These are phyloP conservation scores for Nannochloropsis salina DNA, from an alignment of 108 stramenopile species.

Conservation along the genomic window DNA sequence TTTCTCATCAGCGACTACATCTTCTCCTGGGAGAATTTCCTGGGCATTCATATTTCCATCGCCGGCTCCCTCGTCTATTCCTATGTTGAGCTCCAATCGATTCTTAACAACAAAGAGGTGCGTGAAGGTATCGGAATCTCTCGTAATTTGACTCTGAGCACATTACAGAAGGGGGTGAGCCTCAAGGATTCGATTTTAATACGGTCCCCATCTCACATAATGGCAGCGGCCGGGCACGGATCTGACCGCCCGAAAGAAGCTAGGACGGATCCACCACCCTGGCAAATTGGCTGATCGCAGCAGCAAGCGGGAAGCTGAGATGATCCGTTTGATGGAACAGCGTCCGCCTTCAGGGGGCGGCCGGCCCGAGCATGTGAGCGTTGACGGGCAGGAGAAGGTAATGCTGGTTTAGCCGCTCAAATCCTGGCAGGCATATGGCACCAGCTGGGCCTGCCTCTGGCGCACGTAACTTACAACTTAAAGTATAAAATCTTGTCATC, in stretches of 20 bases:
- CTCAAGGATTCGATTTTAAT: no score
- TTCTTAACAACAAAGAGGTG: constrained; percentile 17
- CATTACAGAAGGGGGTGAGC: no score
- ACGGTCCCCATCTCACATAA: no score
- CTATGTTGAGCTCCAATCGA: constrained; percentile 34
- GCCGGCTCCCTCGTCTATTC: constrained; percentile 41
- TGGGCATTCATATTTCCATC: constrained; percentile 47
- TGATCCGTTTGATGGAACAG: neutral
- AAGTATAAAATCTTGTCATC: no score
- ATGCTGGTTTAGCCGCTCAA: no score
- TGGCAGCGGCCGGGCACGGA: neutral
- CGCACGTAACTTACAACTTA: no score
- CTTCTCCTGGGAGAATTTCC: constrained; percentile 44
- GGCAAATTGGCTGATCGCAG: neutral
- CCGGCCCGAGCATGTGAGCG: neutral
- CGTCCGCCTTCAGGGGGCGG: neutral
- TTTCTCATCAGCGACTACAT: constrained; percentile 43
- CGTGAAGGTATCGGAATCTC: no score
- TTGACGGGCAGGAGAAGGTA: no score
- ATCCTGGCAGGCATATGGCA: no score
- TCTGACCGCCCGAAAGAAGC: neutral
- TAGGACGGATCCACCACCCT: neutral
- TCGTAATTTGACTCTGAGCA: no score
- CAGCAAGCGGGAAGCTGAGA: constrained; percentile 8
- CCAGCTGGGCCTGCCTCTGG: no score